Percentiles rank a stretch among this genome's conserved stretches.
Conservation (phyloP, 768 basidiomycete genomes). For the Termitomyces sp. region DNA sequence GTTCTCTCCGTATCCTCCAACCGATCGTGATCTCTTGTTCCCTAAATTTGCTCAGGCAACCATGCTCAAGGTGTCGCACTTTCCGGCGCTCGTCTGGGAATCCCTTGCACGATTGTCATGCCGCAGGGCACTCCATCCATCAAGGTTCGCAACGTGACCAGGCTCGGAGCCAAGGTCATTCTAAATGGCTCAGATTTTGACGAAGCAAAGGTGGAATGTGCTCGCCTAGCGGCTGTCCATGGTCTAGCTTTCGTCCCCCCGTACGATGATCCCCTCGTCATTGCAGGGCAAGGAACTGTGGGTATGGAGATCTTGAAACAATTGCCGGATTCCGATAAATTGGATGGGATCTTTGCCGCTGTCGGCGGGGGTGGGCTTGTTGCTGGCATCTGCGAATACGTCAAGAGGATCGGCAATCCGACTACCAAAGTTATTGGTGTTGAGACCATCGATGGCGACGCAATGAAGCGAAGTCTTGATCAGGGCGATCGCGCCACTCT, state of each 20-base stretch:
- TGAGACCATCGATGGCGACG: conserved; percentile 95
- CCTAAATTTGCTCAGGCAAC: conserved; percentile 61
- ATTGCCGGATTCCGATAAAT: conserved; percentile 62
- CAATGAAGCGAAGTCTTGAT: conserved; percentile 81
- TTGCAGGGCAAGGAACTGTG: conserved; percentile 95
- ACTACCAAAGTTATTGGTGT: conserved; percentile 79
- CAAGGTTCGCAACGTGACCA: conserved; percentile 94
- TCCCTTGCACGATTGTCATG: conserved; percentile 99
- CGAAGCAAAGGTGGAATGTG: conserved; percentile 93
- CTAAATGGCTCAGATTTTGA: conserved; percentile 93
- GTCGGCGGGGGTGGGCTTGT: conserved; percentile 94
- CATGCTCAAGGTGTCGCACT: conserved; percentile 98
- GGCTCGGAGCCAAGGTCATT: conserved; percentile 92
- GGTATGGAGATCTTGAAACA: conserved; percentile 96
- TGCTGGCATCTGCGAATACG: conserved; percentile 87
- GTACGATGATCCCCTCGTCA: conserved; percentile 95
- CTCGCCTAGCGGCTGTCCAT: conserved; percentile 71
- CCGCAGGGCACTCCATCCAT: conserved; percentile 92
- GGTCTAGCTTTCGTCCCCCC: conserved; percentile 92
- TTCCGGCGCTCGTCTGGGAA: conserved; percentile 80
- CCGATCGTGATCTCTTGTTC: background rate
- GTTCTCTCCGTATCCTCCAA: background rate
- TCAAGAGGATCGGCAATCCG: conserved; percentile 89
- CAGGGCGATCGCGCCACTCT: conserved; percentile 82
- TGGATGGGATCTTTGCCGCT: conserved; percentile 87